phyloP scores from a whole-genome alignment of 805 yeast genomes.

The Suhomyces vadensis region DNA sequence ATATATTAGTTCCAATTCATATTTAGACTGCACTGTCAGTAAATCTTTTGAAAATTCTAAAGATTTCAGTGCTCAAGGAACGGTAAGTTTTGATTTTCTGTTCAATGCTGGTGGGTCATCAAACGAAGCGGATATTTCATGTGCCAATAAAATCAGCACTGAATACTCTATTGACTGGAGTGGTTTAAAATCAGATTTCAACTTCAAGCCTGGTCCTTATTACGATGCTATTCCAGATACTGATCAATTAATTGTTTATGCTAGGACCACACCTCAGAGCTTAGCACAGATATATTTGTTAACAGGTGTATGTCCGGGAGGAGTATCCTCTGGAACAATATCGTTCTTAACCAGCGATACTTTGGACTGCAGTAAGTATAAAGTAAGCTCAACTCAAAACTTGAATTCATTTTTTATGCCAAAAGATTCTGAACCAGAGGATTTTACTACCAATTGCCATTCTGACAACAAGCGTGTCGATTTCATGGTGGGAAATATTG shows the following conservation, averaged over 20 bases:
- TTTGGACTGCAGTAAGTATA: constrained; percentile 16
- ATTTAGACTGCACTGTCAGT: constrained; percentile 13
- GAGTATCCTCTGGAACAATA: constrained; percentile 14
- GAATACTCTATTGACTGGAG: constrained; percentile 12
- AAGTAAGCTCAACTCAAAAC: constrained; percentile 8
- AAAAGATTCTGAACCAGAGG: constrained; percentile 6
- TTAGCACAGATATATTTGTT: constrained; percentile 16
- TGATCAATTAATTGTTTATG: constrained; percentile 13
- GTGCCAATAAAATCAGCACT: neutral
- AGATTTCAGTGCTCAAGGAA: constrained; percentile 10
- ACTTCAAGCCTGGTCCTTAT: constrained; percentile 16
- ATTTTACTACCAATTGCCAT: neutral
- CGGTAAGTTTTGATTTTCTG: constrained; percentile 16
- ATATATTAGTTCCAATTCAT: constrained; percentile 6
- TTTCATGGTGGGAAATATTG: constrained; percentile 9
- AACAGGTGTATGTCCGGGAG: constrained; percentile 16
- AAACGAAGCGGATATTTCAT: constrained; percentile 9
- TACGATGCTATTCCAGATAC: constrained; percentile 8
- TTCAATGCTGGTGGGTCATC: constrained; percentile 23
- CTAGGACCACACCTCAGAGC: constrained; percentile 17
- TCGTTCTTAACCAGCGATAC: constrained; percentile 12
- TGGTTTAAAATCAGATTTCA: constrained; percentile 12
- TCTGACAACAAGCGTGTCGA: constrained; percentile 6
- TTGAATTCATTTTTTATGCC: constrained; percentile 20
- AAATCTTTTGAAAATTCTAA: neutral